These are phyloP conservation scores for Ophiocordyceps australis DNA, from an alignment of 2,329 filamentous ascomycete species.

Conservation along the genomic window DNA sequence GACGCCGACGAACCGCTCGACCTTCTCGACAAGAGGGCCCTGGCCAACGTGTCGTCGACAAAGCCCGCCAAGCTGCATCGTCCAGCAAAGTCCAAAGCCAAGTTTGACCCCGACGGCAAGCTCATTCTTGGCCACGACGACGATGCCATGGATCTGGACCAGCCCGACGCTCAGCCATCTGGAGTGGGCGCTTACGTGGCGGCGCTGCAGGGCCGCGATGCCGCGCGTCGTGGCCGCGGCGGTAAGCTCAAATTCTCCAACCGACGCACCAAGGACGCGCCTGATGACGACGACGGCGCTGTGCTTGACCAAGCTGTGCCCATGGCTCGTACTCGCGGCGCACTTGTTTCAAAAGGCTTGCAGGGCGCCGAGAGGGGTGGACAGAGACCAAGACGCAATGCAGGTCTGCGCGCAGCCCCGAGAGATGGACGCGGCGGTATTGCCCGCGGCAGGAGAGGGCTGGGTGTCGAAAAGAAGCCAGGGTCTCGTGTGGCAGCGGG, in stretches of 20 bases:
- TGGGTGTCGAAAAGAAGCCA: conserved; percentile 30
- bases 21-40: conserved; percentile 70
- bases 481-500: conserved; percentile 17
- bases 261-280: conserved; percentile 27
- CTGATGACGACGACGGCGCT: conserved; percentile 33
- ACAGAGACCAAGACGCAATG: conserved; percentile 11
- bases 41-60: conserved; percentile 86
- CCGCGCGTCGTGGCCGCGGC: conserved; percentile 42
- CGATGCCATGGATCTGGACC: conserved; percentile 47
- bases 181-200: conserved; percentile 54
- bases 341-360: too few species aligned
- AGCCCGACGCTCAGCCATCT: conserved; percentile 38
- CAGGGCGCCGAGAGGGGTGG: too few species aligned
- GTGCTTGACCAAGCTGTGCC: conserved; percentile 36
- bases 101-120: conserved; percentile 61
- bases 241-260: conserved; percentile 59
- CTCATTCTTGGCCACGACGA: conserved; percentile 50
- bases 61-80: conserved; percentile 53
- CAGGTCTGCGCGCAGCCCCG: conserved; percentile 13
- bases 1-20: conserved; percentile 91
- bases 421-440: conserved; percentile 24
- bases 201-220: conserved; percentile 49
- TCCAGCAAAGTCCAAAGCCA: conserved; percentile 41
- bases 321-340: too few species aligned
- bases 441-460: conserved; percentile 24